A percentile compares a stretch with the other conserved stretches of the same genome.
These are phyloP conservation scores for Helotiales sp. DNA, from an alignment of 2,329 filamentous ascomycete species.

Conservation along the genomic window DNA sequence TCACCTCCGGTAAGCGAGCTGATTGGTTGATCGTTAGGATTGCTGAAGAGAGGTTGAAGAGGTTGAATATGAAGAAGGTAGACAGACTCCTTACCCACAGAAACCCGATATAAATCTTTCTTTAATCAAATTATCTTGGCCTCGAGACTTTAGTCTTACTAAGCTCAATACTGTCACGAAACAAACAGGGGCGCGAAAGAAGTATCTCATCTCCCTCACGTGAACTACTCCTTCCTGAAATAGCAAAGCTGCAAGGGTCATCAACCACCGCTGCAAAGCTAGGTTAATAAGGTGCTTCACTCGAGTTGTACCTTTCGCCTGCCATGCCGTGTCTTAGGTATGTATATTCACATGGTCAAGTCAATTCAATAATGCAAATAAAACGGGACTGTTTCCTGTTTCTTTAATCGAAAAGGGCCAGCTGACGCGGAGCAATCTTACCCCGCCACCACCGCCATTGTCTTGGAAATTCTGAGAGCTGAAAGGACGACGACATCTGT, in stretches of 20 bases:
- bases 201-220: neutral
- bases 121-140: too few relatives aligned
- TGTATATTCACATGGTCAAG: too few relatives aligned
- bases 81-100: too few relatives aligned
- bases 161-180: too few relatives aligned
- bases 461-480: neutral
- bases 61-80: too few relatives aligned
- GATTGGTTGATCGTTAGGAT: neutral
- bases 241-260: neutral
- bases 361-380: too few relatives aligned
- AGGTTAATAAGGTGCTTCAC: neutral
- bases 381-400: too few relatives aligned
- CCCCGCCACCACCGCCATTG: slow-evolving; percentile 12
- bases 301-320: neutral
- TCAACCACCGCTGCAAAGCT: neutral
- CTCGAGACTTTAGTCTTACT: too few relatives aligned
- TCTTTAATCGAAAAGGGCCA: neutral
- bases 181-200: too few relatives aligned
- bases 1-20: neutral
- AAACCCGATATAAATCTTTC: too few relatives aligned
- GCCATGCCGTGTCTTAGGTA: neutral
- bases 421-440: slow-evolving; percentile 6
- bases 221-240: neutral
- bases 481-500: neutral
- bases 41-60: neutral